Evolutionary conservation across 2,329 filamentous ascomycete genomes (phyloP), one percentile per base, ranked within the genome.

Genomic region (Talaromyces pinophilus): DNA sequence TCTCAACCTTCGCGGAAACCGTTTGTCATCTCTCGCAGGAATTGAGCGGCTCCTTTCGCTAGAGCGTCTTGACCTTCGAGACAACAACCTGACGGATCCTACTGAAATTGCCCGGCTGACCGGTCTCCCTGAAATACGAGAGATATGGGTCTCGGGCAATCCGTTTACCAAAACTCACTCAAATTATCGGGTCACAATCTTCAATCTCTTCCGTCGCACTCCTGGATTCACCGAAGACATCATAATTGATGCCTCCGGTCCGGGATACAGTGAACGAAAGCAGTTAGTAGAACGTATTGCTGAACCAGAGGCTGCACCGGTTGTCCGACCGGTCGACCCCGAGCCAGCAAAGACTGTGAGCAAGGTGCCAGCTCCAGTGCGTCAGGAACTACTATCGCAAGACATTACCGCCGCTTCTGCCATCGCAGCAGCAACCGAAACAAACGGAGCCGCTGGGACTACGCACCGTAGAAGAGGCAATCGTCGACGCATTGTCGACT

Each of bases 131-230:
- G 92, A 97, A 63, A 90, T 99, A 70, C 89, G 89, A 67, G 94
- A 98, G 77, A 89, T 99, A 38, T 99, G 93, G 85, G 90, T 99
- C 17, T 87, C 91, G 68, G 92, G 92, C 25, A 99, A 99, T 73
- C 92, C 93, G 0, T 97, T 98, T 73, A 91, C 90, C 52, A 92
- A 91, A 71, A 93, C 92, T 0, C 92, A 97, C 75, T 85, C 89
- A 67, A 88, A 90, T 71, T 96, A 97, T 76, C 88, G 95, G 59
- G 85, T 96, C 70, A 91, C 89, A 22, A 96, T 98, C 69, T 97
- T 99, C 87, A 99, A 98, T 73, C 84, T 98, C 2, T 99, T 99
- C 83, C 88, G 95, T 69, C 89, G 88, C 67, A 93, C 92, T 0
- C 92, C 94, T 11, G 95, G 95, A 5, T 96, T 95, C 74, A 90